Base-by-base conservation (phyloP, 441 rosid genomes). In the Gossypium laxum region DNA sequence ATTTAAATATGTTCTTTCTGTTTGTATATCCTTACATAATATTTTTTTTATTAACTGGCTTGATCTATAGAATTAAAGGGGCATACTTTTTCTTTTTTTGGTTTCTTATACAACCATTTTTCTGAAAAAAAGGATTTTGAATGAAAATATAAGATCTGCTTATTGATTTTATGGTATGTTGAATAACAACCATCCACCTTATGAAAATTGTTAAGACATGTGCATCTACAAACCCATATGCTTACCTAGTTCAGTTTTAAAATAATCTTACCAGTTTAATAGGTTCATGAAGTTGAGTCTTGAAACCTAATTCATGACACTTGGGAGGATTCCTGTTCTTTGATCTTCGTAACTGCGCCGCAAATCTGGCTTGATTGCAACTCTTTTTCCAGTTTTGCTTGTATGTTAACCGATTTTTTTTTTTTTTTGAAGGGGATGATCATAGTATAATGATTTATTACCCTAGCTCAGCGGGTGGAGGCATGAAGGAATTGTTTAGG, bases 381-480 rank as follows among this genome's bases (percentile, higher is more conserved):
- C 63, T 61, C n/a, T 43, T 62, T 61, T 52, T 74, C 24, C 58
- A 22, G 45, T 43, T 60, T 67, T 69, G 65, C 75, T 60, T 68
- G 63, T 69, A 41, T 78, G 28, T 62, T 77, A 71, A 43, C 62
- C 56, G 48, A 0, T 2, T 28, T 28, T 28, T 55, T 70, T 69
- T 22, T 22, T n/a, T 63, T 78, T 75, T 28, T 82, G 65, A 71
- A 92, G 98, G 97, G 81, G 99, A 96, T 84, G 87, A 96, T 80
- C 99, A 96, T 77, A 93, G 97, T 70, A 93, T 96, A 75, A 91
- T 93, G 99, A 90, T 96, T 80, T 96, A 96, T 80, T 96, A 96
- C 75, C 99, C 99, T 60, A 96, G 97, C 81, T 90, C 99, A 41
- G 99, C 99, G 0, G 99, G 99, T 76, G 97, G 99, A 71, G 99